phyloP scores from a whole-genome alignment of 306 rosid species.

The Cercis canadensis region DNA sequence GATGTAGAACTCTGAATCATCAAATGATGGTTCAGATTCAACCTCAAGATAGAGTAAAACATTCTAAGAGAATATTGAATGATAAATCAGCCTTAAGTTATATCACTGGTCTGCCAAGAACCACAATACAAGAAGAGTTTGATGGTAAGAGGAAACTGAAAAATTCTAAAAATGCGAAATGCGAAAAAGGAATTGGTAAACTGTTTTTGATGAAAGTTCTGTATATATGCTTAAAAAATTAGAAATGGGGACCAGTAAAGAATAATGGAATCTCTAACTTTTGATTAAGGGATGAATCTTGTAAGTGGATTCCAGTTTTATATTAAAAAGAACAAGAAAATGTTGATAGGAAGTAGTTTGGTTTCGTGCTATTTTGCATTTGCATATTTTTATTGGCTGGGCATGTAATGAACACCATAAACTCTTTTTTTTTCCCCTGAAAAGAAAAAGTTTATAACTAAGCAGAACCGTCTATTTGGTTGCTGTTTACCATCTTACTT shows the following conservation, averaged over 20 bases:
- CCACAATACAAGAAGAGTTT: too few relatives aligned
- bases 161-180: too few relatives aligned
- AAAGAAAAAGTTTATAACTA: neutral
- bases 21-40: conserved; percentile 1
- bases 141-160: too few relatives aligned
- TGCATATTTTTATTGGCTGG: conserved; percentile 28
- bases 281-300: neutral
- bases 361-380: conserved; percentile 12
- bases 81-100: neutral
- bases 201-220: too few relatives aligned
- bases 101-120: too few relatives aligned
- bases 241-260: too few relatives aligned
- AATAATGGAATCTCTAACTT: neutral
- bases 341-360: neutral
- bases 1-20: conserved; percentile 16
- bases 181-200: too few relatives aligned
- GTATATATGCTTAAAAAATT: too few relatives aligned
- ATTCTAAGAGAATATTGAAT: conserved; percentile 1
- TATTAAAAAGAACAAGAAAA: neutral
- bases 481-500: conserved; percentile 14
- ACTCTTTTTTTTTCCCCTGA: neutral
- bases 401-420: conserved; percentile 12
- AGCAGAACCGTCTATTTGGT: conserved; percentile 12
- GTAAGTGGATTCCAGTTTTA: neutral
- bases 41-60: neutral